Base-by-base conservation (phyloP, 768 basidiomycete species). In the Megacollybia marginata region DNA sequence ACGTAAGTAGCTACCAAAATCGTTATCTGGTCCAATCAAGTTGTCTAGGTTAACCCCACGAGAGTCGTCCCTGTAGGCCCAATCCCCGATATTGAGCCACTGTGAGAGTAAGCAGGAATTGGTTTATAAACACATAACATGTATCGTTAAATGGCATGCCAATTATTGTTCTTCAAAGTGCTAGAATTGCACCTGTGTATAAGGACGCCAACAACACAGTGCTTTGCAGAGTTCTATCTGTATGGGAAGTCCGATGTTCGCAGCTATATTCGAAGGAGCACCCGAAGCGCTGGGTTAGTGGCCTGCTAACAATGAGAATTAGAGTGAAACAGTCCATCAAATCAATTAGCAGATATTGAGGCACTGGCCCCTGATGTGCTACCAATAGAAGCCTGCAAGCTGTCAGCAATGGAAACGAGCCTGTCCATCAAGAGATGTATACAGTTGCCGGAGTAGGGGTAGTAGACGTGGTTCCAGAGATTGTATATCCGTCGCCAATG, bases 11-110 rank as follows among this genome's bases (percentile, higher is more conserved):
- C 46, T 11, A n/a, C 38, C 12, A 23, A 38, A 19, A 47, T 28
- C 16, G 9, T 54, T 49, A 34, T 23, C 19, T 36, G 23, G 9
- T 44, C 52, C 33, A 36, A 33, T 42, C 31, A 46, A 20, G 23
- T 23, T 44, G 23, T 48, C 33, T 10, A 92, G 83, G 79, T 92
- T 64, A 93, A 94, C 64, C 85, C 85, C 6, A 76, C 79, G 6
- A 77, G 85, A 42, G 68, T 94, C 56, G 82, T 95, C 4, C 83
- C 91, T 2, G 66, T 74, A 6, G 92, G 92, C 1, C 92, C 91
- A 0, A 63, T 77, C 47, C 85, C 84, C 1, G 59, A 80, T 57
- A 81, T 95, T 46, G 71, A 78, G 55, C 80, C 86, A 1, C 59
- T 88, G 59, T 82, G 64, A 62, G 42, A 52, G 35, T 46, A n/a